A percentile compares a stretch with the other conserved stretches of the same genome.
These are phyloP conservation scores for Cenchrus americanus DNA, from an alignment of 176 grass and related monocot species.

Conservation along the genomic window DNA sequence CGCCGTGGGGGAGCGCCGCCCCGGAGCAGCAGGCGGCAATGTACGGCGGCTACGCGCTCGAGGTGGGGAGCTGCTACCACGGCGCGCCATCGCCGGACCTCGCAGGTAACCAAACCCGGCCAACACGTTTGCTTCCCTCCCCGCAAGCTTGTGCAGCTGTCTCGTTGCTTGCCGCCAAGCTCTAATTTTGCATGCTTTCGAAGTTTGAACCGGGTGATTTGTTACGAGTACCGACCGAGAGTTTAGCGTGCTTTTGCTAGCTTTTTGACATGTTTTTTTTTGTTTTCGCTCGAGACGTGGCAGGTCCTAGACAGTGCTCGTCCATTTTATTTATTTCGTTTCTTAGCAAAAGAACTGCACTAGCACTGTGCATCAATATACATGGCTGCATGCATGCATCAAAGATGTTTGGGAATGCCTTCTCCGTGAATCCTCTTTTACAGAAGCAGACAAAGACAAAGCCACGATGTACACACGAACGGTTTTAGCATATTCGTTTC, in stretches of 20 bases:
- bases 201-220: no score
- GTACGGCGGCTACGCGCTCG: conserved; percentile 38
- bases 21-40: conserved; percentile 48
- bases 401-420: background rate
- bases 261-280: background rate
- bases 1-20: background rate
- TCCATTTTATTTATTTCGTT: no score
- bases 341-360: no score
- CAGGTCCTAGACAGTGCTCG: no score
- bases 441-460: background rate
- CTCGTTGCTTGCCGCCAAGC: background rate
- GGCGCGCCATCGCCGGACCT: conserved; percentile 42
- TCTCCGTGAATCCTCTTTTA: background rate
- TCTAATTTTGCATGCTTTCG: background rate
- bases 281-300: conserved; percentile 28
- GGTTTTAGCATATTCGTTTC: conserved; percentile 1
- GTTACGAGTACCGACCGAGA: background rate
- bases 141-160: background rate
- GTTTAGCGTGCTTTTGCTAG: background rate
- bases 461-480: background rate
- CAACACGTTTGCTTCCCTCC: background rate
- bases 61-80: conserved; percentile 30
- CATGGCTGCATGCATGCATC: background rate
- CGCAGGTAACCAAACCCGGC: conserved; percentile 31
- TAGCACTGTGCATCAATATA: no score